Evolutionary conservation across 176 grass and related monocot species (phyloP).

Genomic region (Phyllostachys edulis): DNA sequence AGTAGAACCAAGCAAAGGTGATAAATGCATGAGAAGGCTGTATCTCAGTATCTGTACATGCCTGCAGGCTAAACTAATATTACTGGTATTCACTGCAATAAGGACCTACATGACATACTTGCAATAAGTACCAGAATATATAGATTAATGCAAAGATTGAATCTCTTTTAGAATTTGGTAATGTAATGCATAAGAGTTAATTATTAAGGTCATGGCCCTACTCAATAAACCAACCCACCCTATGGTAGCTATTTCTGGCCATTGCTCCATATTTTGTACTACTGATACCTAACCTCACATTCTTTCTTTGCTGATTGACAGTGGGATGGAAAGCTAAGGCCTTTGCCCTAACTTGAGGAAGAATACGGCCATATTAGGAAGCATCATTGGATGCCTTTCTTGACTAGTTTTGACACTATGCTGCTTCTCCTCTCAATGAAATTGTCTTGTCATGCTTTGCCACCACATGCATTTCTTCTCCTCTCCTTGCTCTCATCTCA

Average conservation of each 20-base stretch:
- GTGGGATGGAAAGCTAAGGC: conserved; percentile 15
- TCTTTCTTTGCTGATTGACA: conserved; percentile 35
- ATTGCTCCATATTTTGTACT: conserved; percentile 20
- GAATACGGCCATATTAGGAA: conserved; percentile 34
- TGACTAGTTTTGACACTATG: conserved; percentile 34
- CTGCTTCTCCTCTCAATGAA: conserved; percentile 21
- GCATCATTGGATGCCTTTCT: conserved; percentile 52
- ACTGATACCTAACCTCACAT: conserved; percentile 25
- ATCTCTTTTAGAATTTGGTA: not conserved
- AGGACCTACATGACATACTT: not conserved
- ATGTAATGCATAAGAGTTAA: not conserved
- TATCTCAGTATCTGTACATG: not conserved
- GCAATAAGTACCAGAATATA: not conserved
- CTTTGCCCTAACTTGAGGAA: conserved; percentile 39
- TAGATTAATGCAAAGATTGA: not conserved
- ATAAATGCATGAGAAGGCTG: not conserved
- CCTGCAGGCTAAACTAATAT: conserved; percentile 27
- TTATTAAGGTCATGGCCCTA: not conserved
- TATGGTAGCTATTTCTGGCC: conserved; percentile 33
- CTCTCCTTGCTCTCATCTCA: not conserved
- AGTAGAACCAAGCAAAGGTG: not conserved
- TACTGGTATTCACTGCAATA: not conserved
- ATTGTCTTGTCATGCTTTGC: conserved; percentile 51
- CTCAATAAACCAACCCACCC: not conserved
- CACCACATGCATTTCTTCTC: conserved; percentile 28